Base-by-base conservation (phyloP, 2,329 filamentous ascomycete genomes). In the Didymella keratinophila region DNA sequence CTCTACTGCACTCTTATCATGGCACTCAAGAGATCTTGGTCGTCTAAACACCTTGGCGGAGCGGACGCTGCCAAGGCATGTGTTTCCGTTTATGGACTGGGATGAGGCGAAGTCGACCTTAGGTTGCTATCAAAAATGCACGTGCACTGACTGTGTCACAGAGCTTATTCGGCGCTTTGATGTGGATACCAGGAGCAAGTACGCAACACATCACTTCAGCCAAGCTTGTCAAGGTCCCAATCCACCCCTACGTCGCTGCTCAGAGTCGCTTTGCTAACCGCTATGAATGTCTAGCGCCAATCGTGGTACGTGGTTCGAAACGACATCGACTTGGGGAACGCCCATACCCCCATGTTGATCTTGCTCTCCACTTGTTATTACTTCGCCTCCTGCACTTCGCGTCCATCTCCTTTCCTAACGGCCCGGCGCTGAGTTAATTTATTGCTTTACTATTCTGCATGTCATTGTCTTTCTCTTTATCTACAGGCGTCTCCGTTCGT, bases 191-290 rank as follows among this genome's bases (percentile, higher is more conserved):
- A 68, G 66, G 69, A 65, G 65, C 58, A 63, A 56, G 60, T 62
- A 72, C 69, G 69, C 67, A 71, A 72, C 70, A 70, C 66, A 60
- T 65, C 54, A 65, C 62, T 60, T 64, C 62, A 58, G 72, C 72
- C 72, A 74, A 75, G 72, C 49, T 47, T 56, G 55, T 52, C 56
- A 59, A 62, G 62, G 67, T 69, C 30, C 66, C 64, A 69, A 59
- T 58, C 55, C 63, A 67, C 64, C 66, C 68, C 62, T 67, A 64
- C 61, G 54, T 56, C 52, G 48, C 54, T 63, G 43, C 49, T 62
- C 58, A 55, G 60, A 59, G 32, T 57, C 59, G 51, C 61, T 68
- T 39, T 65, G 60, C 63, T 71, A 72, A 63, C 66, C 66, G 65
- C 67, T 61, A 64, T 52, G 53, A 41, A 52, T 64, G 43, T 62